Conservation (phyloP, 108 stramenopile genomes). For the Pseudonitzschia delicatissima region DNA sequence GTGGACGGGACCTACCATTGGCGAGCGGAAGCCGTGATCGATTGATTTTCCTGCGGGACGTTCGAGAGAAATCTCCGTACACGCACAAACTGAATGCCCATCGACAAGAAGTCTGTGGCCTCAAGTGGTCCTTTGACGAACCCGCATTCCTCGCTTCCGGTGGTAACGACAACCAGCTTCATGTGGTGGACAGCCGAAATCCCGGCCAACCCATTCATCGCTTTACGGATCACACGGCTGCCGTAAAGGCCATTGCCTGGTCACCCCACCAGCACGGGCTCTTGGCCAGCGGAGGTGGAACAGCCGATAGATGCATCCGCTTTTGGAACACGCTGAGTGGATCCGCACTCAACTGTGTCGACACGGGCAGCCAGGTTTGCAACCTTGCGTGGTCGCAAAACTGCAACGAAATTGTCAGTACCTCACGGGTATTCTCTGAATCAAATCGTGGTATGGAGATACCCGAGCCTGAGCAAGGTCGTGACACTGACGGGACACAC, state of each 20-base stretch:
- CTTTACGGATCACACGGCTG: conserved; percentile 94
- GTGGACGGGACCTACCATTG: conserved; percentile 83
- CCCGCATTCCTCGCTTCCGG: conserved; percentile 88
- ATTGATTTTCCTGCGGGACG: conserved; percentile 87
- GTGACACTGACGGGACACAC: conserved; percentile 97
- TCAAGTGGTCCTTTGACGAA: conserved; percentile 95
- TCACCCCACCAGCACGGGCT: conserved; percentile 96
- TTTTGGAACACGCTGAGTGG: conserved; percentile 98
- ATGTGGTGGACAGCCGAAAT: conserved; percentile 92
- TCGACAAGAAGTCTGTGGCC: conserved; percentile 97
- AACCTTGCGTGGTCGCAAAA: conserved; percentile 95
- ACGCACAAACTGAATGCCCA: conserved; percentile 76
- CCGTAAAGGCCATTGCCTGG: conserved; percentile 99
- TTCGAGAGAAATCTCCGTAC: conserved; percentile 64
- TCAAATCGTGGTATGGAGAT: conserved; percentile 86
- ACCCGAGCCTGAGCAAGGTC: conserved; percentile 94
- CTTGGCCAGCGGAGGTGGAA: conserved; percentile 97
- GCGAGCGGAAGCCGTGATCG: conserved; percentile 95
- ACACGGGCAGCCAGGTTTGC: conserved; percentile 98
- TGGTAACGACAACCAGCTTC: conserved; percentile 98
- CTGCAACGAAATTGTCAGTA: conserved; percentile 97
- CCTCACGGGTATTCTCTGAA: conserved; percentile 98
- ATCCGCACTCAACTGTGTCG: conserved; percentile 75
- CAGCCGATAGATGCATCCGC: conserved; percentile 96
- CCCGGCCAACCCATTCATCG: conserved; percentile 54